These are phyloP conservation scores for Leucosporidium creatinivorum DNA, from an alignment of 768 basidiomycete species.

Conservation along the genomic window DNA sequence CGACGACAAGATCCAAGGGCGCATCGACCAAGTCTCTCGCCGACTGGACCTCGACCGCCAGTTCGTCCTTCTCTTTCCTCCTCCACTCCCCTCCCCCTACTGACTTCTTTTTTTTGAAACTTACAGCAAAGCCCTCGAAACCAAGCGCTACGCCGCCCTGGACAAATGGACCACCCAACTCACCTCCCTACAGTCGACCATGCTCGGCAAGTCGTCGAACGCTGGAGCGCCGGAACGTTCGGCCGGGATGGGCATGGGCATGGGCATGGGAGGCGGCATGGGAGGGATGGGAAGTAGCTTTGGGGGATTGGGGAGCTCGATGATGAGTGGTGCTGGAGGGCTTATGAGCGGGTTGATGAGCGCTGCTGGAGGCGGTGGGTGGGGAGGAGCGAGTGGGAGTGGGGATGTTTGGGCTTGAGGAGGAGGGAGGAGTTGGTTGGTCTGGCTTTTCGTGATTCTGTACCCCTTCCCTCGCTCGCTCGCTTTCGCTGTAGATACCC, in stretches of 20 bases:
- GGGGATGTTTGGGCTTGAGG: too few species aligned
- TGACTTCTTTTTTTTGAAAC: neutral
- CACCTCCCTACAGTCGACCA: slow-evolving; percentile 64
- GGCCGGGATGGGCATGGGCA: neutral
- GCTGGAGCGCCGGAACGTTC: slow-evolving; percentile 15
- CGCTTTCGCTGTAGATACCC: too few species aligned
- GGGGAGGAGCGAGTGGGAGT: too few species aligned
- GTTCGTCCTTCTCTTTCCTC: slow-evolving; percentile 20
- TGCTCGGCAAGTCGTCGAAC: slow-evolving; percentile 56
- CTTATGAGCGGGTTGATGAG: too few species aligned
- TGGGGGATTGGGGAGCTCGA: too few species aligned
- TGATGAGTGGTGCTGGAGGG: too few species aligned
- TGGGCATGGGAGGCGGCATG: neutral
- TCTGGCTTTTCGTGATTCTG: too few species aligned
- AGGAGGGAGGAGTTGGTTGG: too few species aligned
- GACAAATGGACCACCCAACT: slow-evolving; percentile 77
- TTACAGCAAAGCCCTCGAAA: slow-evolving; percentile 72
- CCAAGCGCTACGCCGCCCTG: slow-evolving; percentile 72
- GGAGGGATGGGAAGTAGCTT: too few species aligned
- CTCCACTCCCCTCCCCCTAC: neutral
- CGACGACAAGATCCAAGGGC: slow-evolving; percentile 93
- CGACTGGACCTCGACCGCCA: slow-evolving; percentile 60
- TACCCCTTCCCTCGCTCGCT: too few species aligned
- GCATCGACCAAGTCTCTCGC: slow-evolving; percentile 94
- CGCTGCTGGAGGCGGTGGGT: too few species aligned